Conservation (phyloP, 176 grass and related monocot species). For the Triticum timopheevii region DNA sequence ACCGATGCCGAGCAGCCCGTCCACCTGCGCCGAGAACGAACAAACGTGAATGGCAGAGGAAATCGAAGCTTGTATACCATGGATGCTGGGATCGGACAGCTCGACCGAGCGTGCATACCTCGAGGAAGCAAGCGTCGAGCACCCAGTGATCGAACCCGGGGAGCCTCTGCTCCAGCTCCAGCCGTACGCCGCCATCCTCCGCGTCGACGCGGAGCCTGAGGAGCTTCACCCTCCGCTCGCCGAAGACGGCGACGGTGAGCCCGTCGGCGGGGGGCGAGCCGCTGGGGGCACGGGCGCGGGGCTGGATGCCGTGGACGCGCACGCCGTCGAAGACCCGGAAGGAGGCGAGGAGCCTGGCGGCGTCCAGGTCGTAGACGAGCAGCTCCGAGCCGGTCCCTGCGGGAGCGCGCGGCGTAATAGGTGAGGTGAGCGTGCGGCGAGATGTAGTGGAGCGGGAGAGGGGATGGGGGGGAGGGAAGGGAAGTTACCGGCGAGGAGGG, state of each 20-base stretch:
- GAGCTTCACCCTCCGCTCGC: slow-evolving; percentile 72
- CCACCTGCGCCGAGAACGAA: slow-evolving; percentile 30
- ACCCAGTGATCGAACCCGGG: slow-evolving; percentile 88
- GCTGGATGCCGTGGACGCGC: slow-evolving; percentile 77
- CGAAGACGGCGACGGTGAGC: slow-evolving; percentile 47
- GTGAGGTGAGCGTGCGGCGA: not conserved
- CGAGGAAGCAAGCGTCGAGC: slow-evolving; percentile 42
- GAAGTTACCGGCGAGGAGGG: slow-evolving; percentile 40
- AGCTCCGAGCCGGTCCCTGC: slow-evolving; percentile 73
- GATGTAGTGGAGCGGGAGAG: not conserved
- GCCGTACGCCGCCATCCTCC: not conserved
- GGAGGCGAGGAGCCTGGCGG: slow-evolving; percentile 39
- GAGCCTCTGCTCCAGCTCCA: slow-evolving; percentile 55
- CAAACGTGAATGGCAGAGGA: not conserved
- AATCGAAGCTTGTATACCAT: no score
- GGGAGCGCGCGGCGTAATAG: not conserved
- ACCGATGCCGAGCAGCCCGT: slow-evolving; percentile 63
- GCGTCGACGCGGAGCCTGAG: slow-evolving; percentile 27
- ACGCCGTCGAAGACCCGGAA: slow-evolving; percentile 75
- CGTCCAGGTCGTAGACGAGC: slow-evolving; percentile 53
- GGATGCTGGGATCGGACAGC: not conserved
- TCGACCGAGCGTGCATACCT: no score
- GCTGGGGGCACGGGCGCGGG: not conserved
- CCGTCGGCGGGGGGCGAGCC: not conserved
- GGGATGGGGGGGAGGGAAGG: not conserved